phyloP scores from a whole-genome alignment of 192 early-diverging fungal species.

The Cladochytrium replicatum region DNA sequence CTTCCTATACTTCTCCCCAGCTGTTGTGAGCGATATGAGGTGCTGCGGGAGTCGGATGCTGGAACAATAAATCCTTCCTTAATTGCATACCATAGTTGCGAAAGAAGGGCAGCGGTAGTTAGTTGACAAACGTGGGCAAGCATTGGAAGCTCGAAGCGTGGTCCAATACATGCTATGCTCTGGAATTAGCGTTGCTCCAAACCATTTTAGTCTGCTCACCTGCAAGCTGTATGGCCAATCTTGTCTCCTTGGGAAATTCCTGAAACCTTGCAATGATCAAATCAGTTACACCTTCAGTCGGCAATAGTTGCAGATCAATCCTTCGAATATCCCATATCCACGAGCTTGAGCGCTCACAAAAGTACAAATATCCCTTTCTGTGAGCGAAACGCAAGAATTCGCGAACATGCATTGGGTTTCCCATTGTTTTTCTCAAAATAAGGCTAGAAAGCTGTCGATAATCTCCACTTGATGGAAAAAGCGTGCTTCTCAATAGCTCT shows the following conservation, averaged over 20 bases:
- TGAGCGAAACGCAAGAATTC: constrained; percentile 31
- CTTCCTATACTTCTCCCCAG: too few relatives aligned
- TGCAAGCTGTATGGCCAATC: constrained; percentile 21
- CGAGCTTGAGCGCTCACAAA: constrained; percentile 24
- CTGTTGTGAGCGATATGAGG: too few relatives aligned
- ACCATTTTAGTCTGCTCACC: too few relatives aligned
- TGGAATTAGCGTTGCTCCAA: too few relatives aligned
- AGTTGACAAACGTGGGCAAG: too few relatives aligned
- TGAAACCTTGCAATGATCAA: constrained; percentile 25
- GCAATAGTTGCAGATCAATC: constrained; percentile 25
- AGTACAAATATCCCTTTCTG: constrained; percentile 19
- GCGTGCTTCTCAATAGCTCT: constrained; percentile 24
- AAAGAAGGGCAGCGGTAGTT: too few relatives aligned
- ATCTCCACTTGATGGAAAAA: constrained; percentile 23
- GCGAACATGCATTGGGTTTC: constrained; percentile 29
- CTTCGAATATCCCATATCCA: constrained; percentile 39
- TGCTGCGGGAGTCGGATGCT: too few relatives aligned
- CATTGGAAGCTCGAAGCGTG: constrained; percentile 16
- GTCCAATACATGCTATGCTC: constrained; percentile 21
- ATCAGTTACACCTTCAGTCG: constrained; percentile 29
- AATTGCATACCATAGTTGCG: too few relatives aligned
- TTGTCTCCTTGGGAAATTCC: constrained; percentile 19
- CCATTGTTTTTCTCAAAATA: constrained; percentile 31
- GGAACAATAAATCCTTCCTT: too few relatives aligned
- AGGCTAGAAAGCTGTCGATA: constrained; percentile 21